Evolutionary conservation across 2,329 filamentous ascomycete species (phyloP).

Genomic region (Pestalotiopsis sp.): DNA sequence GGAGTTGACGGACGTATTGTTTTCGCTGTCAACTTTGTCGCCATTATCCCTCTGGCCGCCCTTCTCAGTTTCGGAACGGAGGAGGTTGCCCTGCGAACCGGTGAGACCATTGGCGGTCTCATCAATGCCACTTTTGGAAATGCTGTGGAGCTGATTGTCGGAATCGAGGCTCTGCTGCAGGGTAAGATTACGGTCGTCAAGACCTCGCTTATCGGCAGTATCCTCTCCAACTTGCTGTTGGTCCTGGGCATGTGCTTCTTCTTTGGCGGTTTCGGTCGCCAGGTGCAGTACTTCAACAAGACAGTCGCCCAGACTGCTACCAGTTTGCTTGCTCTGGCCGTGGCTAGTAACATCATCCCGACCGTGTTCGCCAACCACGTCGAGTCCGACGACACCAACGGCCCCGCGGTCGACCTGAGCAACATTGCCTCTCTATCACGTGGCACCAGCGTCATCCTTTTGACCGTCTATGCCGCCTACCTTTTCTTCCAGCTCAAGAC

Average conservation of each 20-base stretch:
- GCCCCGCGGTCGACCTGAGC: slow-evolving; percentile 51
- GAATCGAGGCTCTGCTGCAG: slow-evolving; percentile 78
- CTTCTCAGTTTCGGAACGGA: slow-evolving; percentile 89
- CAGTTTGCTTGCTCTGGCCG: slow-evolving; percentile 76
- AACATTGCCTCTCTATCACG: slow-evolving; percentile 68
- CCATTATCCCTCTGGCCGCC: slow-evolving; percentile 86
- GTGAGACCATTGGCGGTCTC: slow-evolving; percentile 85
- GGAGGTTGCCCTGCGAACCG: slow-evolving; percentile 79
- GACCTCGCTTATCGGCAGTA: slow-evolving; percentile 88
- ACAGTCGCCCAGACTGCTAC: slow-evolving; percentile 90
- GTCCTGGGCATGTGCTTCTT: slow-evolving; percentile 94
- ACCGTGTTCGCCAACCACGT: slow-evolving; percentile 74
- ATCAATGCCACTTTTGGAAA: slow-evolving; percentile 94
- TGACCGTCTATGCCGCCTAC: slow-evolving; percentile 82
- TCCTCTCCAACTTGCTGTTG: slow-evolving; percentile 86
- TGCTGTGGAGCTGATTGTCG: slow-evolving; percentile 87
- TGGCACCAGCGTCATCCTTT: slow-evolving; percentile 77
- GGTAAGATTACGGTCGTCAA: slow-evolving; percentile 83
- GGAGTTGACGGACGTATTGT: slow-evolving; percentile 46
- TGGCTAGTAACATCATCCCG: slow-evolving; percentile 83
- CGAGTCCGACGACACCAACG: slow-evolving; percentile 38
- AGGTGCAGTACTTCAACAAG: slow-evolving; percentile 88
- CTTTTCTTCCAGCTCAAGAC: slow-evolving; percentile 91
- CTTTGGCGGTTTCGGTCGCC: slow-evolving; percentile 76
- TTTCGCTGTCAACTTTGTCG: slow-evolving; percentile 91